These are phyloP conservation scores for Aureobasidium musti DNA, from an alignment of 2,329 filamentous ascomycete genomes.

Conservation along the genomic window DNA sequence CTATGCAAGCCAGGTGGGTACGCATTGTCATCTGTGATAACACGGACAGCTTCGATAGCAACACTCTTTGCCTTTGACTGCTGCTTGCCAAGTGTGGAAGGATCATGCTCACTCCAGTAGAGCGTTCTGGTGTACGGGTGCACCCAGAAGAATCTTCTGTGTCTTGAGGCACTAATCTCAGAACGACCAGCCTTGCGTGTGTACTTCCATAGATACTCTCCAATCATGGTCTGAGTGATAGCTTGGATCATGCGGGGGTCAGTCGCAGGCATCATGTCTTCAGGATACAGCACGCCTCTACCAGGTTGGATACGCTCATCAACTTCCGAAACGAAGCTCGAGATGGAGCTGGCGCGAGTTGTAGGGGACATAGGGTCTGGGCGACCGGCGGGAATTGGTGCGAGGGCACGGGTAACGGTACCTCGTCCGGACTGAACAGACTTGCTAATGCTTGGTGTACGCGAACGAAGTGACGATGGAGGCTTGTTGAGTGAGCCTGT, in stretches of 20 bases:
- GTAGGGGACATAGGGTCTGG: constrained; percentile 51
- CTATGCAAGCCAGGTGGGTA: constrained; percentile 92
- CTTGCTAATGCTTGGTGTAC: constrained; percentile 41
- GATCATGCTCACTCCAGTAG: constrained; percentile 95
- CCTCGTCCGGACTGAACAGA: constrained; percentile 12
- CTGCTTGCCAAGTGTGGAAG: constrained; percentile 71
- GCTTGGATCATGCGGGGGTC: constrained; percentile 99
- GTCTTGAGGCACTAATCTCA: constrained; percentile 83
- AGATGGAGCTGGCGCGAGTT: constrained; percentile 76
- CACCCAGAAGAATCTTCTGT: constrained; percentile 98
- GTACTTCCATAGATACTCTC: constrained; percentile 98
- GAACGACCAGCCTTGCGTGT: constrained; percentile 84
- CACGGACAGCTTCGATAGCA: constrained; percentile 86
- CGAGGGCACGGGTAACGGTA: constrained; percentile 11
- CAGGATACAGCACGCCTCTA: constrained; percentile 56
- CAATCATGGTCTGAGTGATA: constrained; percentile 99
- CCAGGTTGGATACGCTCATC: constrained; percentile 86
- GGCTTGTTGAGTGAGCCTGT: constrained; percentile 56
- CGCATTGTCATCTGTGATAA: constrained; percentile 91
- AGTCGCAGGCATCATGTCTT: constrained; percentile 67
- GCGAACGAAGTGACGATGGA: constrained; percentile 36
- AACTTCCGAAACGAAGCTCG: constrained; percentile 92
- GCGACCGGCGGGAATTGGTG: constrained; percentile 42
- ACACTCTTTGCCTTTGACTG: constrained; percentile 87
- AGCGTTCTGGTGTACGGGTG: constrained; percentile 95